phyloP scores from a whole-genome alignment of 2,329 filamentous ascomycete genomes.

The Phyllosticta citriasiana region DNA sequence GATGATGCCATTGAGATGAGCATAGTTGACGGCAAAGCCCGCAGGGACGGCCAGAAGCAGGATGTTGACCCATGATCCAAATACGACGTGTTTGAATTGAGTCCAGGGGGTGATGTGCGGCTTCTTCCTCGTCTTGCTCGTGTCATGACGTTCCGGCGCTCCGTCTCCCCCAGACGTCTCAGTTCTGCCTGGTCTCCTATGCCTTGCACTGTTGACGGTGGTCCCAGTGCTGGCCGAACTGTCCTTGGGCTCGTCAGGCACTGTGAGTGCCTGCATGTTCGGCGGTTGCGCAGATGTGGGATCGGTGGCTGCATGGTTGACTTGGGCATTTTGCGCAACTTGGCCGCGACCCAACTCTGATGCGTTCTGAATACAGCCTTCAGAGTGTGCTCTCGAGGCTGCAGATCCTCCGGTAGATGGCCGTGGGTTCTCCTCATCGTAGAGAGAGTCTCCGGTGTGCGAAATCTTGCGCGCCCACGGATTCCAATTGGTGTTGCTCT shows the following conservation, averaged over 20 bases:
- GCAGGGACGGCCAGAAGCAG: conserved; percentile 68
- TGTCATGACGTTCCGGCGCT: not conserved
- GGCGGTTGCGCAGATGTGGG: not conserved
- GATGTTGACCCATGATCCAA: conserved; percentile 81
- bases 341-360: not conserved
- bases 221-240: not conserved
- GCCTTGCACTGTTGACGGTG: not conserved
- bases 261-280: not conserved
- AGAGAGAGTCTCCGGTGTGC: conserved; percentile 4
- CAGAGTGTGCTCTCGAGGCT: conserved; percentile 5
- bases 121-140: conserved; percentile 2
- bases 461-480: conserved; percentile 6
- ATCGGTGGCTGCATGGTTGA: conserved; percentile 1
- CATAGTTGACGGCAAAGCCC: conserved; percentile 63
- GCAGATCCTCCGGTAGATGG: not conserved
- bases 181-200: not conserved
- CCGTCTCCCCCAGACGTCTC: not conserved
- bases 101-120: conserved; percentile 17
- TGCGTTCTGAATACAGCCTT: not conserved
- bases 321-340: not conserved
- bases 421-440: conserved; percentile 22
- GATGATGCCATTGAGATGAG: conserved; percentile 34
- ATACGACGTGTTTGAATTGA: conserved; percentile 63
- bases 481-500: conserved; percentile 21
- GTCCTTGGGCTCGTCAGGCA: not conserved